Conservation (phyloP, 108 stramenopile genomes). For the Cyclotella kingstonii region DNA sequence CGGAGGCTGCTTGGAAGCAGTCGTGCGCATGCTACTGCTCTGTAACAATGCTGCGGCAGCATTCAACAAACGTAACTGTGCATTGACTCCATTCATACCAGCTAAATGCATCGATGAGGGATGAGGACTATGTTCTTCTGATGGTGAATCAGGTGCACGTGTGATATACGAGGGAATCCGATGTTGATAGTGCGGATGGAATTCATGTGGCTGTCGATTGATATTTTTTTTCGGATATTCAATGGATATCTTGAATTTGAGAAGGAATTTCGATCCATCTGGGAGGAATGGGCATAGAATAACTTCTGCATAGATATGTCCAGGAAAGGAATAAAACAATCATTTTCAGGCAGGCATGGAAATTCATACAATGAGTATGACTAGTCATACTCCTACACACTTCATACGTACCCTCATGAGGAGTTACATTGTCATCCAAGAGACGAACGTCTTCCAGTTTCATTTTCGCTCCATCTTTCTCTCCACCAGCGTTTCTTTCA, state of each 20-base stretch:
- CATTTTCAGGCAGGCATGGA: neutral
- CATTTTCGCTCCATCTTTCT: conserved; percentile 18
- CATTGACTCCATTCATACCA: conserved; percentile 5
- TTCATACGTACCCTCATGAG: conserved; percentile 66
- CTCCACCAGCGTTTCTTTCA: conserved; percentile 12
- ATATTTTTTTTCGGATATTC: conserved; percentile 26
- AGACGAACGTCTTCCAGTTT: conserved; percentile 61
- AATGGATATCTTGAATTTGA: conserved; percentile 55
- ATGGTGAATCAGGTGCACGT: conserved; percentile 73
- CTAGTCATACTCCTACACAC: neutral
- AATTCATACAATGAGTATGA: neutral
- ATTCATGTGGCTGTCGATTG: neutral
- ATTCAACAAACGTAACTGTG: conserved; percentile 27
- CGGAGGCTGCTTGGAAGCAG: neutral
- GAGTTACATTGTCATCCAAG: conserved; percentile 63
- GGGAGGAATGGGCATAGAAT: conserved; percentile 80
- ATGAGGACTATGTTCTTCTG: conserved; percentile 74
- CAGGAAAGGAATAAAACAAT: conserved; percentile 3
- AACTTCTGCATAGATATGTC: conserved; percentile 51
- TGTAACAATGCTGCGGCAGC: conserved; percentile 36
- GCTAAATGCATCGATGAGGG: conserved; percentile 33
- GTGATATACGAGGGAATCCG: conserved; percentile 19
- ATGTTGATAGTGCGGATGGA: neutral
- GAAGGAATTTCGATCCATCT: conserved; percentile 63
- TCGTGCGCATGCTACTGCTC: conserved; percentile 5